Conservation (phyloP, 306 rosid genomes). For the Nissolia schottii region DNA sequence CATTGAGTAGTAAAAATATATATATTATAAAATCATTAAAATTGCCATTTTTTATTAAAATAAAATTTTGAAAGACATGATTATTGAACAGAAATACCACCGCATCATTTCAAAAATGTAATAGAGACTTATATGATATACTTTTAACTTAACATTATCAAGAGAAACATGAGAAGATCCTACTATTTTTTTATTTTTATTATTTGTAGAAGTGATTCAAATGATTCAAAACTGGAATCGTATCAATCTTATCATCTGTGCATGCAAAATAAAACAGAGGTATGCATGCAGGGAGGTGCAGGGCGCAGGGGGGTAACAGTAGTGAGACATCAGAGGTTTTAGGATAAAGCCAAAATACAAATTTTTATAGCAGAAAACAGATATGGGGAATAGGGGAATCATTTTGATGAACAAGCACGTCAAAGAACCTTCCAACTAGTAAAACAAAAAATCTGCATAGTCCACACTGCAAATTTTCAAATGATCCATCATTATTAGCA, state of each 20-base stretch:
- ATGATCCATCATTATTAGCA: not conserved
- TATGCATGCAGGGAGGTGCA: not conserved
- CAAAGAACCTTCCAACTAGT: slow-evolving; percentile 9
- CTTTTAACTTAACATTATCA: no score
- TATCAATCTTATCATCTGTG: slow-evolving; percentile 1
- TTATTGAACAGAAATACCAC: no score
- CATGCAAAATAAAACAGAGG: not conserved
- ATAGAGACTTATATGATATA: no score
- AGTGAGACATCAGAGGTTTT: not conserved
- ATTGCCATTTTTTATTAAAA: no score
- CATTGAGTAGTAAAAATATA: no score
- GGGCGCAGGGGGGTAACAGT: not conserved
- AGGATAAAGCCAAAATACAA: not conserved
- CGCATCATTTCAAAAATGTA: no score
- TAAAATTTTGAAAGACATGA: no score
- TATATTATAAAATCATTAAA: no score
- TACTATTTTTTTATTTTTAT: no score
- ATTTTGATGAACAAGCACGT: not conserved
- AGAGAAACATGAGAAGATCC: no score
- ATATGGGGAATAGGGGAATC: not conserved
- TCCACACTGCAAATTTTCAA: slow-evolving; percentile 6
- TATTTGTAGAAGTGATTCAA: no score
- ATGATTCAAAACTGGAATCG: not conserved
- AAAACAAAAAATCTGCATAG: not conserved
- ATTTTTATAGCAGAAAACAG: not conserved